phyloP scores from a whole-genome alignment of 768 basidiomycete genomes.

The Postia placenta region DNA sequence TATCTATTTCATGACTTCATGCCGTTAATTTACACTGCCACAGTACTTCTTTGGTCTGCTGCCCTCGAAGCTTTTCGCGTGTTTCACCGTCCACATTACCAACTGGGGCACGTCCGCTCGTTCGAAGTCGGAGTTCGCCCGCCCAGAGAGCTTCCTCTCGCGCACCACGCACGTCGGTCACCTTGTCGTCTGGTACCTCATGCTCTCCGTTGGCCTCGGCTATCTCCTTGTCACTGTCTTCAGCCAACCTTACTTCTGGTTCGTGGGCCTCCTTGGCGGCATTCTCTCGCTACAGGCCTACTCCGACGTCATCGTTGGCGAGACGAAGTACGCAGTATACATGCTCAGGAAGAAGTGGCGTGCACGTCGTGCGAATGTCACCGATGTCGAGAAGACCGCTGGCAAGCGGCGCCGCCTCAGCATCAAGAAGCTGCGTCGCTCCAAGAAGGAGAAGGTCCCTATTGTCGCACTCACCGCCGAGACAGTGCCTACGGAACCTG shows the following conservation, averaged over 20 bases:
- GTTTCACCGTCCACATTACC: conserved; percentile 10
- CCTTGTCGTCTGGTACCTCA: conserved; percentile 15
- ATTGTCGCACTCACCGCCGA: no score
- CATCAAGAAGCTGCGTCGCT: neutral
- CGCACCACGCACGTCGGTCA: conserved; percentile 11
- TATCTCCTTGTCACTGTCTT: conserved; percentile 14
- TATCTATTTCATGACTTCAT: neutral
- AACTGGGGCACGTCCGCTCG: conserved; percentile 14
- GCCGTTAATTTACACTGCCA: neutral
- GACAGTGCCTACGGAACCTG: no score
- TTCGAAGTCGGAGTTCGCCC: conserved; percentile 11
- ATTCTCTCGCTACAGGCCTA: conserved; percentile 4
- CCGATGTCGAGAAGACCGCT: conserved; percentile 10
- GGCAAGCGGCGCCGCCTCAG: neutral
- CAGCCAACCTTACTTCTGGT: conserved; percentile 8
- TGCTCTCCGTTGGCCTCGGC: conserved; percentile 10
- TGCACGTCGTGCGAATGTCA: conserved; percentile 7
- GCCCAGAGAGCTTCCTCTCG: conserved; percentile 10
- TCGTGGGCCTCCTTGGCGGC: conserved; percentile 4
- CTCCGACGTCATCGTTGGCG: conserved; percentile 12
- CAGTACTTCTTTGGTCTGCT: conserved; percentile 12
- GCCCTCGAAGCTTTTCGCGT: conserved; percentile 10
- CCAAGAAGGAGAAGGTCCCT: no score
- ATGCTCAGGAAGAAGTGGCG: conserved; percentile 7
- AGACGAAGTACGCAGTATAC: conserved; percentile 10